Conservation (phyloP, 2,329 filamentous ascomycete genomes). For the Ophiostoma ulmi region DNA sequence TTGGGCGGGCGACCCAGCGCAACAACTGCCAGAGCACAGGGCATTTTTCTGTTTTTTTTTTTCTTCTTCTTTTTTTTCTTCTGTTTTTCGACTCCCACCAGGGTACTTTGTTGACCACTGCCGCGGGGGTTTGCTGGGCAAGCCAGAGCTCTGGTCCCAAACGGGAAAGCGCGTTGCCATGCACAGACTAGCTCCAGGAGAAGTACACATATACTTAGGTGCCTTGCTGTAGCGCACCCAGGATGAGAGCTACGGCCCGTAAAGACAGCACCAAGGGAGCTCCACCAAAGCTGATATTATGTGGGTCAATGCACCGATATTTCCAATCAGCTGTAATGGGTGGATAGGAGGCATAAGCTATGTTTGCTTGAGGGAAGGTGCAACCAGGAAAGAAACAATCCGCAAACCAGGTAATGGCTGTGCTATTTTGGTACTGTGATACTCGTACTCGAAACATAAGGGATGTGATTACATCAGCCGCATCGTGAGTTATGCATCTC, state of each 20-base stretch:
- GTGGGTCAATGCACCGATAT: slow-evolving; percentile 20
- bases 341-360: background rate
- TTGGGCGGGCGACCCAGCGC: slow-evolving; percentile 26
- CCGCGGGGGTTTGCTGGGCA: background rate
- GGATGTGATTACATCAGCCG: background rate
- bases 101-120: background rate
- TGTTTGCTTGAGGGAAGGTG: background rate
- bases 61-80: too few relatives aligned
- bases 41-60: background rate
- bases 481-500: background rate
- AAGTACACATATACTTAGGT: background rate
- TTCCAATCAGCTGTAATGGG: slow-evolving; percentile 8
- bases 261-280: background rate
- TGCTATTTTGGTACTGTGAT: background rate
- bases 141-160: background rate
- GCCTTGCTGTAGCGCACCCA: background rate
- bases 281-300: slow-evolving; percentile 13
- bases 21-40: background rate
- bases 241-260: slow-evolving; percentile 12
- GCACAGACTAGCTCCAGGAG: background rate
- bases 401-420: background rate
- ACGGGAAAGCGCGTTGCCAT: background rate
- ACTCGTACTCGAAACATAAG: background rate
- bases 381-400: background rate
- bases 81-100: too few relatives aligned